phyloP scores from a whole-genome alignment of 441 rosid species.

The Gossypium schwendimanii region DNA sequence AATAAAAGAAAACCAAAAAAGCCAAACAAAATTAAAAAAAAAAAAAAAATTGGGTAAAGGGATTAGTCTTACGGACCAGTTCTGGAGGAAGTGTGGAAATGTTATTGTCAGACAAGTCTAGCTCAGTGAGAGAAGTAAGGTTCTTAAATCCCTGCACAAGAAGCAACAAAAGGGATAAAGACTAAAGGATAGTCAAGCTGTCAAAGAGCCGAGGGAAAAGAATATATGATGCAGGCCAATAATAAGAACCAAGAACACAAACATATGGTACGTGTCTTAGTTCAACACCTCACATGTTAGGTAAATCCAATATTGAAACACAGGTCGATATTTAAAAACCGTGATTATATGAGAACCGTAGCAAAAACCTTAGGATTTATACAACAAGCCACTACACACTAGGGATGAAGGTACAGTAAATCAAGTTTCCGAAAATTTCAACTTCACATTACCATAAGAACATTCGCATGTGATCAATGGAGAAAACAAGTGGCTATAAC shows the following conservation, averaged over 20 bases:
- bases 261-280: neutral
- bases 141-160: constrained; percentile 56
- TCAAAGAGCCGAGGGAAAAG: neutral
- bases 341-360: too few species aligned
- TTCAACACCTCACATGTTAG: neutral
- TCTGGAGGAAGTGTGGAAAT: constrained; percentile 77
- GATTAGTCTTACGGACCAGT: constrained; percentile 37
- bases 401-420: neutral
- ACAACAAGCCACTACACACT: too few species aligned
- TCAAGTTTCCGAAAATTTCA: neutral
- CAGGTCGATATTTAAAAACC: neutral
- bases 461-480: neutral
- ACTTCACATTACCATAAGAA: neutral
- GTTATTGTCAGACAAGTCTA: constrained; percentile 82
- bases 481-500: neutral
- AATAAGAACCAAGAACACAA: neutral
- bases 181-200: neutral
- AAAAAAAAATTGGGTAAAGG: neutral
- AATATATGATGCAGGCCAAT: neutral
- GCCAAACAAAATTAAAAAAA: neutral
- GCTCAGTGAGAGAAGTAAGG: constrained; percentile 60
- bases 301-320: neutral
- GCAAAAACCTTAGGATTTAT: too few species aligned
- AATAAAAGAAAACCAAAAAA: neutral
- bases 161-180: constrained; percentile 4